Evolutionary conservation across 2,329 filamentous ascomycete species (phyloP).

Genomic region (Colletotrichum abscissum): DNA sequence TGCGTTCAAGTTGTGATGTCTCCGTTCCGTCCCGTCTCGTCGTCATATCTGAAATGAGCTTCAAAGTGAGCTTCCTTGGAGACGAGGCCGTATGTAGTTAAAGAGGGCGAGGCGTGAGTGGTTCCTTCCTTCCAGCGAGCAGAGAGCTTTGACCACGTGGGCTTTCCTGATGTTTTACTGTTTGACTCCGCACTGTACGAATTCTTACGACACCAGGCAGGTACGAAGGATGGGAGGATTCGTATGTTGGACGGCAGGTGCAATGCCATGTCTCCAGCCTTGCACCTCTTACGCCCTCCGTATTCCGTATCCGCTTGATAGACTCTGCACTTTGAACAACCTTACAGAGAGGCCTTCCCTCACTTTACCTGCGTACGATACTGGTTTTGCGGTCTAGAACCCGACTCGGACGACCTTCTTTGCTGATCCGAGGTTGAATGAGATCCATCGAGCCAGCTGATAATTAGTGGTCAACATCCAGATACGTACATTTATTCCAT

Average conservation of each 20-base stretch:
- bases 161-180: background rate
- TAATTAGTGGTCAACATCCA: background rate
- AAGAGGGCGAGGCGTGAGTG: background rate
- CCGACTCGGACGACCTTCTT: background rate
- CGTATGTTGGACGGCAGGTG: background rate
- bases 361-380: background rate
- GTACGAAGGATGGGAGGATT: no score
- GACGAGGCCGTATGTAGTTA: slow-evolving; percentile 25
- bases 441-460: background rate
- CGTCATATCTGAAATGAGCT: slow-evolving; percentile 17
- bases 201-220: no score
- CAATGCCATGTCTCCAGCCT: background rate
- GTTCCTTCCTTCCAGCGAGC: background rate
- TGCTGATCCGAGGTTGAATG: background rate
- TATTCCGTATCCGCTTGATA: background rate
- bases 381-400: background rate
- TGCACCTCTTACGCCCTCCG: background rate
- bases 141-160: slow-evolving; percentile 15
- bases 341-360: no score
- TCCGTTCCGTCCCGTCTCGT: background rate
- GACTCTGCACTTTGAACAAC: background rate
- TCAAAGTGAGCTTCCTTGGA: slow-evolving; percentile 8
- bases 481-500: background rate
- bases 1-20: background rate
- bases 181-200: background rate